Conservation (phyloP, 345 rosid species). For the Nephelium lappaceum region DNA sequence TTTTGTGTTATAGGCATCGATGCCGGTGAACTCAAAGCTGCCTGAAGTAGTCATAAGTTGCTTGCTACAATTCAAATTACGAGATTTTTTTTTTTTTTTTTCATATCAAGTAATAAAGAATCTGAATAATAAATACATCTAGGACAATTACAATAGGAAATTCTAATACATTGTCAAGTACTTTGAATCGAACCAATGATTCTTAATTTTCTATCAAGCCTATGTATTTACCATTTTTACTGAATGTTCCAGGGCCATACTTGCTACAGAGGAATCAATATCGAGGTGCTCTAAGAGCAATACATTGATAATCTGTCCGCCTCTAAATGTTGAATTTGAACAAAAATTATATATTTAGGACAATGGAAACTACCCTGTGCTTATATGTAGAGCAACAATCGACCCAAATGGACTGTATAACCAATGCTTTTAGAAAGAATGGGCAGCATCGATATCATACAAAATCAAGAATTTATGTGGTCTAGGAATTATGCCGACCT, state of each 20-base stretch:
- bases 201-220: not conserved
- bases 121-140: not conserved
- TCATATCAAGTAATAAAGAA: not conserved
- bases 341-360: not conserved
- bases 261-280: not conserved
- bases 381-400: not conserved
- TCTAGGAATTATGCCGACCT: slow-evolving; percentile 25
- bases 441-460: not conserved
- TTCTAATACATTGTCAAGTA: not conserved
- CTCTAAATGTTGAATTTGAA: not conserved
- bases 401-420: not conserved
- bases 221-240: slow-evolving; percentile 1
- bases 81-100: not conserved
- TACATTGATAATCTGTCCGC: not conserved
- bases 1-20: not conserved
- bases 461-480: not conserved
- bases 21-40: not conserved
- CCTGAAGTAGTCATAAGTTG: not conserved
- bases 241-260: not conserved
- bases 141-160: not conserved
- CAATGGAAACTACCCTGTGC: not conserved
- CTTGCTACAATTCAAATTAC: not conserved
- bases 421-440: not conserved
- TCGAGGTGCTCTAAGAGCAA: not conserved
- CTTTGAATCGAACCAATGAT: not conserved